These are phyloP conservation scores for Vaccinium myrtillus DNA, from an alignment of 148 eudicot genomes.

Conservation along the genomic window DNA sequence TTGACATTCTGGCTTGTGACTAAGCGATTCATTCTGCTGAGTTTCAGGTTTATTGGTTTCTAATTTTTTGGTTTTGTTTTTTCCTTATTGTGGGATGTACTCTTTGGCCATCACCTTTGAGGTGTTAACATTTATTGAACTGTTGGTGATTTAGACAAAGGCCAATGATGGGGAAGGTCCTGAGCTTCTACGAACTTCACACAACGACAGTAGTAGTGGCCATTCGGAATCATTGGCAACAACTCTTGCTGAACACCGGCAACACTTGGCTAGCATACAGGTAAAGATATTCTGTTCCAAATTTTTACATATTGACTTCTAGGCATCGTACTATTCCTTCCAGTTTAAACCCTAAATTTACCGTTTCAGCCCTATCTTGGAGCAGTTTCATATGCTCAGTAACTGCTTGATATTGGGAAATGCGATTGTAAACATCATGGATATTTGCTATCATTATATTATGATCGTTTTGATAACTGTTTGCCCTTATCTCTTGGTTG, in stretches of 20 bases:
- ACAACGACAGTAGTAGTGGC: conserved; percentile 62
- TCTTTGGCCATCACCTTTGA: neutral
- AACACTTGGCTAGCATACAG: conserved; percentile 96
- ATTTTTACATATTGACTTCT: neutral
- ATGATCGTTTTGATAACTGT: neutral
- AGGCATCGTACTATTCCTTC: neutral
- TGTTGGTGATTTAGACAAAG: conserved; percentile 56
- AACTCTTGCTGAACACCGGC: conserved; percentile 91
- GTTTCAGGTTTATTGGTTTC: neutral
- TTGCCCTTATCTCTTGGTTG: neutral
- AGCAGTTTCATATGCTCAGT: neutral
- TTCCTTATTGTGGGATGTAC: neutral
- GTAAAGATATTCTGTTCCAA: conserved; percentile 25
- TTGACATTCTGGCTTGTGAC: conserved; percentile 1
- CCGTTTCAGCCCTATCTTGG: neutral
- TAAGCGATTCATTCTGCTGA: neutral
- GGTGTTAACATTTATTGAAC: conserved; percentile 7
- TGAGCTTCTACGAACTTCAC: conserved; percentile 75
- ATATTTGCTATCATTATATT: neutral
- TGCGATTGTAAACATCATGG: neutral
- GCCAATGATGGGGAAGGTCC: conserved; percentile 97
- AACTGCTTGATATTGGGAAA: neutral
- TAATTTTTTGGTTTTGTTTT: neutral
- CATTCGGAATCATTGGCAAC: conserved; percentile 90
- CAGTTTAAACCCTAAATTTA: neutral